Conservation (phyloP, 192 early-diverging fungal species). For the Coemansia sp. region DNA sequence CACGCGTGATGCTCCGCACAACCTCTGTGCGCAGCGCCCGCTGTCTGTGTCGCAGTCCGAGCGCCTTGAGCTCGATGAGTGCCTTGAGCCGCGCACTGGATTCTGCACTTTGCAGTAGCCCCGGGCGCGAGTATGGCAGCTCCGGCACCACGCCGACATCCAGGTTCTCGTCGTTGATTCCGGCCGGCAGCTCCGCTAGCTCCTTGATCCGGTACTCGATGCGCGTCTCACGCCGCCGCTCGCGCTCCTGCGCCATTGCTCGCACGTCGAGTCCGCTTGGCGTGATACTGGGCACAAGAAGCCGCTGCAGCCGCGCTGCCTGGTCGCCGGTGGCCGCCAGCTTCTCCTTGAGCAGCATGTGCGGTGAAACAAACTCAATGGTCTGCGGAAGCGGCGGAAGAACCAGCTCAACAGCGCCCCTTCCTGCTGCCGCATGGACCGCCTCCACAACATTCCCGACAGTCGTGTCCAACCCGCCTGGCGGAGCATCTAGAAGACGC, state of each 20-base stretch:
- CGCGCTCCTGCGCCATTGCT: conserved; percentile 74
- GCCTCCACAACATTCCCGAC: conserved; percentile 59
- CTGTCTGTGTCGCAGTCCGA: conserved; percentile 79
- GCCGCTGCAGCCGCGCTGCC: conserved; percentile 60
- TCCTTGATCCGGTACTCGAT: conserved; percentile 78
- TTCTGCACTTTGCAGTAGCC: conserved; percentile 23
- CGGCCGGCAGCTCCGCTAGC: conserved; percentile 68
- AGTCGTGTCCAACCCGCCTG: conserved; percentile 39
- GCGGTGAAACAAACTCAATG: conserved; percentile 54
- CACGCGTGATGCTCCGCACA: conserved; percentile 65
- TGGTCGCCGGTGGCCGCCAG: conserved; percentile 49
- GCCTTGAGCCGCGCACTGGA: conserved; percentile 70
- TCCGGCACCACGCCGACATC: conserved; percentile 15
- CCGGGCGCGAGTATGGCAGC: conserved; percentile 22
- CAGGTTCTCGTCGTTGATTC: conserved; percentile 60
- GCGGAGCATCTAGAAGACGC: conserved; percentile 43
- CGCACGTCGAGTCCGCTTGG: conserved; percentile 80
- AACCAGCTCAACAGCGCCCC: conserved; percentile 33
- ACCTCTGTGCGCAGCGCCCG: conserved; percentile 73
- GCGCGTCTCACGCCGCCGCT: conserved; percentile 67
- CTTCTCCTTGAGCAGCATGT: conserved; percentile 60
- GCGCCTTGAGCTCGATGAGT: conserved; percentile 84
- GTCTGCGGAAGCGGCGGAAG: conserved; percentile 35
- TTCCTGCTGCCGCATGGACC: conserved; percentile 29
- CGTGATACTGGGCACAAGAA: conserved; percentile 70